phyloP scores from a whole-genome alignment of 768 basidiomycete genomes.

The Tephrocybe sp. region DNA sequence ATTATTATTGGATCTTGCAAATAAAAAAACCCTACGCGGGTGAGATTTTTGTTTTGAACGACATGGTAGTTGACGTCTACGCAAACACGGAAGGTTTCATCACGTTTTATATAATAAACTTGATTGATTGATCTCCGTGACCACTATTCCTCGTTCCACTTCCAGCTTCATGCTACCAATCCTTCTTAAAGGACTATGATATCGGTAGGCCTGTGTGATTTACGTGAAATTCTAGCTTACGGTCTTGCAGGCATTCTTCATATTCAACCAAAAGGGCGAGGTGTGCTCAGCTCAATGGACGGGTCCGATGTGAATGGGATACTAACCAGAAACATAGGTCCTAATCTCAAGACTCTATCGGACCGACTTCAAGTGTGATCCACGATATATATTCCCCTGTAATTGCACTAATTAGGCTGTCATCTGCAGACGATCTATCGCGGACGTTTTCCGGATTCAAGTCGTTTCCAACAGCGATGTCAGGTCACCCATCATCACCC shows the following conservation, averaged over 20 bases:
- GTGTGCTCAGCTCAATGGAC: conserved; percentile 41
- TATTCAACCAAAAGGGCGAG: conserved; percentile 99
- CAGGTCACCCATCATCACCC: conserved; percentile 93
- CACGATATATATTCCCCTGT: not conserved
- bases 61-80: conserved; percentile 1
- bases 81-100: conserved; percentile 11
- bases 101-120: no score
- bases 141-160: not conserved
- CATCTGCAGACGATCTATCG: conserved; percentile 78
- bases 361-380: conserved; percentile 89
- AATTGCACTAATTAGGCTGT: conserved; percentile 1
- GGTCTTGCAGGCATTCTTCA: conserved; percentile 83
- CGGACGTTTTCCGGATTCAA: conserved; percentile 98
- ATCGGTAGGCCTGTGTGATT: conserved; percentile 20
- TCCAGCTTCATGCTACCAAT: no score
- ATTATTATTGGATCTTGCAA: not conserved
- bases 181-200: no score
- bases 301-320: conserved; percentile 3
- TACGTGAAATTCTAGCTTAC: not conserved
- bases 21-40: no score
- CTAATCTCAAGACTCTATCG: conserved; percentile 95
- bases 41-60: not conserved
- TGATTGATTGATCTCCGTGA: no score
- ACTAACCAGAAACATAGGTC: conserved; percentile 52
- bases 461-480: conserved; percentile 98